Base-by-base conservation (phyloP, 495 filamentous ascomycete genomes). In the Penicillium canariense region DNA sequence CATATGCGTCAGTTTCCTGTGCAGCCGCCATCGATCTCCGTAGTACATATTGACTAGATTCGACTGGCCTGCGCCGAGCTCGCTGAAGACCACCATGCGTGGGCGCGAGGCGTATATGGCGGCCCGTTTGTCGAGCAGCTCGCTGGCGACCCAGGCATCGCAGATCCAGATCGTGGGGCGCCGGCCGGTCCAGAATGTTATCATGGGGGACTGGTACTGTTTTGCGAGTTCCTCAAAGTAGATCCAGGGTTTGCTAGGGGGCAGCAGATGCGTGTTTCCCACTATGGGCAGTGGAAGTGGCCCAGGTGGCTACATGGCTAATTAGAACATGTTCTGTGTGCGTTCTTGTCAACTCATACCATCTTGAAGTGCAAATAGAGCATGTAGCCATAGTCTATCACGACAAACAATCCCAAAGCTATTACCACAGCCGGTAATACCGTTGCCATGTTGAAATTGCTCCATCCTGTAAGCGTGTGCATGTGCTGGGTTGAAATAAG, bases 111-210 rank as follows among this genome's bases (percentile, higher is more conserved):
- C 59, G 45, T 67, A 70, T 27, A 59, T 67, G 5, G 51, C 54
- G 23, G 58, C 56, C 6, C 68, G 63, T 43, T 68, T 66, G 42
- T 58, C 63, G n/a, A 70, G 56, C 9, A 68, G 50, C 63, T 86
- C 83, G n/a, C 75, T 81, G 0, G 84, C 83, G 12, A 72, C 58
- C 82, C 82, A 84, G 0, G 81, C 82, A 57, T 87, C 82, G 61
- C 84, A 84, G 52, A 84, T 80, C 83, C 84, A 87, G 12, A 87
- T 74, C 0, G 82, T 85, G 0, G 84, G 83, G 43, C 80, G 83
- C 6, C 84, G 67, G 30, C 84, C 83, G 35, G 84, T 81, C 84
- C 83, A 79, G 55, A 83, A 81, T 1, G 84, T 87, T n/a, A 87
- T 54, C 18, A 56, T 52, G 17, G 58, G 49, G 4, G 58, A 26